Evolutionary conservation across 768 basidiomycete species (phyloP).

Genomic region (Lyophyllum decastes): DNA sequence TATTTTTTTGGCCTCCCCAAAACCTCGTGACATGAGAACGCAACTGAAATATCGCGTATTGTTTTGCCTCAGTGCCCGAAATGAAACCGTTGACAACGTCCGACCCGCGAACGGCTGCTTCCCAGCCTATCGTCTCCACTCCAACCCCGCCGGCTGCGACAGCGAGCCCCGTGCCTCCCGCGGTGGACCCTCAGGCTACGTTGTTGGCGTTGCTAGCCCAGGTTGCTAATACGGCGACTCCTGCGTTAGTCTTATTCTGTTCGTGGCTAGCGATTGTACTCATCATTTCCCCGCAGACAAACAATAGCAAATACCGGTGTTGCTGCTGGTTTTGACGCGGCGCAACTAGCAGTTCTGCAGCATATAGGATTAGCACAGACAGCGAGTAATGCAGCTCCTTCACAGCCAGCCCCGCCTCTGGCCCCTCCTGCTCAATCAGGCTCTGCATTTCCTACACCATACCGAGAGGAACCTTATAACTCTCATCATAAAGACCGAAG

Average conservation of each 20-base stretch:
- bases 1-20: conserved; percentile 43
- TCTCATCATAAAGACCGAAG: conserved; percentile 39
- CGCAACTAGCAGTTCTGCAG: conserved; percentile 73
- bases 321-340: conserved; percentile 43
- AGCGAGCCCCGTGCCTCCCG: conserved; percentile 25
- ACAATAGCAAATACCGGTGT: conserved; percentile 55
- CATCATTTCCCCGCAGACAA: conserved; percentile 46
- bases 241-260: conserved; percentile 36
- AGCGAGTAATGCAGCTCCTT: conserved; percentile 37
- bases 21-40: conserved; percentile 53
- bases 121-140: conserved; percentile 19
- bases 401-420: conserved; percentile 30
- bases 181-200: conserved; percentile 58
- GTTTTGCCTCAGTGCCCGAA: conserved; percentile 64
- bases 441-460: conserved; percentile 30
- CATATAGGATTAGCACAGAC: conserved; percentile 75
- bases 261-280: not conserved
- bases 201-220: conserved; percentile 71
- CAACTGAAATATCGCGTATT: conserved; percentile 68
- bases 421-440: conserved; percentile 32
- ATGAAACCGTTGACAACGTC: conserved; percentile 33
- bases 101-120: conserved; percentile 39
- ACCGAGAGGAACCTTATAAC: conserved; percentile 47
- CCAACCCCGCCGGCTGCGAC: conserved; percentile 29
- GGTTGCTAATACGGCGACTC: conserved; percentile 50